These are phyloP conservation scores for Debaryomyces fabryi DNA, from an alignment of 1,139 yeast genomes.

Conservation along the genomic window DNA sequence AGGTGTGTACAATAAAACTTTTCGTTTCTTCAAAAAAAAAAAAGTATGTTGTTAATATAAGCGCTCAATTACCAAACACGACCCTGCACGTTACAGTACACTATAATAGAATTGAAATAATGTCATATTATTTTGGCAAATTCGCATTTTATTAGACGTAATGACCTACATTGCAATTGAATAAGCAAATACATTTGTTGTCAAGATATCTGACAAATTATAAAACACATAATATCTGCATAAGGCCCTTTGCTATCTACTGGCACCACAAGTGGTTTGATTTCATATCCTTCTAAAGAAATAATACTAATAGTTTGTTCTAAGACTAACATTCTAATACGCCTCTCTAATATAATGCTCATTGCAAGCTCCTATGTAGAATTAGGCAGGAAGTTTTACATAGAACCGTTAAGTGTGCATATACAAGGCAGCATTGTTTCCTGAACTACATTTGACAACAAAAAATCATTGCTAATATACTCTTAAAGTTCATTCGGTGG, in stretches of 20 bases:
- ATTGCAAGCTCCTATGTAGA: neutral
- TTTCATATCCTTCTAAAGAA: neutral
- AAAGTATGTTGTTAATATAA: no score
- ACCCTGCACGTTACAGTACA: no score
- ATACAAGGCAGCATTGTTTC: no score
- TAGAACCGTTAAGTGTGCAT: neutral
- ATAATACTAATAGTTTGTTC: neutral
- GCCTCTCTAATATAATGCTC: neutral
- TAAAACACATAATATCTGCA: neutral
- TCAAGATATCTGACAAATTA: neutral
- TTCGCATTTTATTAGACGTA: no score
- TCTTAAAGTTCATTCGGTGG: neutral
- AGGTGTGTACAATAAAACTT: neutral
- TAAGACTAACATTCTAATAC: no score
- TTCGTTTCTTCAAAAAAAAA: neutral
- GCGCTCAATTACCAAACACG: neutral
- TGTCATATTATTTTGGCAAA: no score
- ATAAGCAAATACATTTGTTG: neutral
- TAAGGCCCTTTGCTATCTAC: neutral
- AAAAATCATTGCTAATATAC: neutral
- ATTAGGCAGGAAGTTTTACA: neutral
- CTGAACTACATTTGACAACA: neutral
- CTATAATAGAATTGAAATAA: no score
- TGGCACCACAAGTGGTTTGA: neutral
- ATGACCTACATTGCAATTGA: neutral